Conservation (phyloP, 2,329 filamentous ascomycete species). For the Phialemoniopsis sp. region DNA sequence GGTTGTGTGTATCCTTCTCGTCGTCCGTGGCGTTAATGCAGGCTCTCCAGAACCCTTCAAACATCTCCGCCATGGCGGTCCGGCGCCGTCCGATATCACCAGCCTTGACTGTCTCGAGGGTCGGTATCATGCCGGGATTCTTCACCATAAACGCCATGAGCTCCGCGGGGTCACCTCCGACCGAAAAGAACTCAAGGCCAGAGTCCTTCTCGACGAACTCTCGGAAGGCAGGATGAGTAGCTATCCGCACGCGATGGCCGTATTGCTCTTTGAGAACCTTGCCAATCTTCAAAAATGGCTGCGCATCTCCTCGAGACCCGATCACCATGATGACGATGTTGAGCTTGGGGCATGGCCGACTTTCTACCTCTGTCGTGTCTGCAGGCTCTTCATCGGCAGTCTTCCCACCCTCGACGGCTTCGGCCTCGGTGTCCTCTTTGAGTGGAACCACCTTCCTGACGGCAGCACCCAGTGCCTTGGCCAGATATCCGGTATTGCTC, state of each 20-base stretch:
- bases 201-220: conserved; percentile 71
- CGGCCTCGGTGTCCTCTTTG: conserved; percentile 21
- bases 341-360: conserved; percentile 42
- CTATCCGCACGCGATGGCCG: conserved; percentile 72
- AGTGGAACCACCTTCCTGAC: conserved; percentile 49
- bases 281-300: conserved; percentile 74
- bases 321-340: conserved; percentile 86
- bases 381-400: conserved; percentile 12
- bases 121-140: conserved; percentile 75
- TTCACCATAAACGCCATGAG: conserved; percentile 89
- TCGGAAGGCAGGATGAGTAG: conserved; percentile 73
- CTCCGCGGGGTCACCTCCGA: conserved; percentile 75
- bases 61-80: conserved; percentile 74
- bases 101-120: conserved; percentile 64
- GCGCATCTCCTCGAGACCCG: conserved; percentile 73
- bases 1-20: conserved; percentile 54
- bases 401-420: conserved; percentile 3
- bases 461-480: conserved; percentile 66
- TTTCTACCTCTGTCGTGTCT: conserved; percentile 23
- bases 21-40: conserved; percentile 73
- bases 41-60: conserved; percentile 76
- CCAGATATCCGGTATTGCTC: conserved; percentile 65
- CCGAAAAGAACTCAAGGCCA: conserved; percentile 74
- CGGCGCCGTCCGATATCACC: conserved; percentile 68
- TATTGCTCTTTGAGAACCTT: conserved; percentile 67